Base-by-base conservation (phyloP, 768 basidiomycete species). In the Tulasnella sp. region DNA sequence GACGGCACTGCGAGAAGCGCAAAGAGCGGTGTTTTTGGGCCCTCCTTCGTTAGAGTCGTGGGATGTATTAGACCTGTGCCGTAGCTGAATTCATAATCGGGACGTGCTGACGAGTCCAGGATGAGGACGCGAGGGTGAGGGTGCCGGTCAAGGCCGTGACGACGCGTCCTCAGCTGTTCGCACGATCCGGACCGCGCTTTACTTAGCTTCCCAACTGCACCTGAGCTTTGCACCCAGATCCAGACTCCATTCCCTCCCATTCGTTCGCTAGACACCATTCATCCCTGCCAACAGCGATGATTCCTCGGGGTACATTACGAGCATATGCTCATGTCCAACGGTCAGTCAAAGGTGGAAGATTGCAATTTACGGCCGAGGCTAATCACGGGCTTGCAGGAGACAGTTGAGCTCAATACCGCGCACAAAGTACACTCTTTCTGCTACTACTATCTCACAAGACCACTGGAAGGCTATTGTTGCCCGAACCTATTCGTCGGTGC, bases 321-420 rank as follows among this genome's bases (percentile, higher is more conserved):
- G 37, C 37, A 12, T 53, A 36, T n/a, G 35, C 39, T 11, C 52
- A 29, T 17, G 29, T 37, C 25, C 34, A 36, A 23, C 37, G 31
- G 52, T 53, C 52, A 37, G 52, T 53, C 52, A 23, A 53, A 40
- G 41, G 19, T 53, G 34, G 29, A 53, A 53, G 36, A 27, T 37
- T 41, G n/a, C n/a, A n/a, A n/a, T n/a, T n/a, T n/a, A n/a, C n/a
- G n/a, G n/a, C n/a, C n/a, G n/a, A n/a, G n/a, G n/a, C n/a, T n/a
- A n/a, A n/a, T n/a, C n/a, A n/a, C n/a, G n/a, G n/a, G n/a, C n/a
- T n/a, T n/a, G n/a, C n/a, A n/a, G n/a, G n/a, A n/a, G n/a, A n/a
- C n/a, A n/a, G n/a, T n/a, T n/a, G n/a, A n/a, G n/a, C n/a, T n/a
- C n/a, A n/a, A n/a, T n/a, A n/a, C n/a, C n/a, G n/a, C n/a, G n/a